These are phyloP conservation scores for Diaporthe citri DNA, from an alignment of 2,329 filamentous ascomycete genomes.

Conservation along the genomic window DNA sequence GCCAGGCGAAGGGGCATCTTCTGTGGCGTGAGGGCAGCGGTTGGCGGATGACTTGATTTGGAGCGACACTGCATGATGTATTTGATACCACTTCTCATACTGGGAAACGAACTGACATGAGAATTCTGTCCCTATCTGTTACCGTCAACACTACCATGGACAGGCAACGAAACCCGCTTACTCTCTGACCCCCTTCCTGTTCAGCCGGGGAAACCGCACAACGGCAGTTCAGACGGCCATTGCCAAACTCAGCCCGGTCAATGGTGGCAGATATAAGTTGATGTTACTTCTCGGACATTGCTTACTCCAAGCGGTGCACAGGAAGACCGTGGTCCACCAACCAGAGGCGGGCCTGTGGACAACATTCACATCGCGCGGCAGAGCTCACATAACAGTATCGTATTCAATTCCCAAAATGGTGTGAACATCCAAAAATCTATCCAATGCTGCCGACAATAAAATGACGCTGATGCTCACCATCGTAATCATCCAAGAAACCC, in stretches of 20 bases:
- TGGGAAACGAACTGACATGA: too few species aligned
- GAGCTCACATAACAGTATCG: not conserved
- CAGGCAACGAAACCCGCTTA: not conserved
- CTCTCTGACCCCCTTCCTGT: not conserved
- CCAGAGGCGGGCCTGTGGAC: not conserved
- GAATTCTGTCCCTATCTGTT: not conserved
- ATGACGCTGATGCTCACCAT: constrained; percentile 2
- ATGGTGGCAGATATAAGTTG: not conserved
- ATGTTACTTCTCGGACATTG: too few species aligned
- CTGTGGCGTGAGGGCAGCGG: not conserved
- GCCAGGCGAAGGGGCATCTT: not conserved
- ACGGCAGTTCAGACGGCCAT: not conserved
- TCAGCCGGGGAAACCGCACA: not conserved
- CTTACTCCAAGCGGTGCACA: not conserved
- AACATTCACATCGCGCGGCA: not conserved
- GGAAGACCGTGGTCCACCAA: not conserved
- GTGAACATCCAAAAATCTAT: constrained; percentile 13
- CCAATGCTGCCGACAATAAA: not conserved
- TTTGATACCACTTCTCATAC: not conserved
- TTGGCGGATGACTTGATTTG: too few species aligned
- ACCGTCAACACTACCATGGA: not conserved
- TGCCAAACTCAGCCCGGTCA: not conserved
- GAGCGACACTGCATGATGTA: not conserved
- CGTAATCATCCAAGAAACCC: not conserved
- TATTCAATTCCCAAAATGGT: not conserved